Base-by-base conservation (phyloP, 768 basidiomycete genomes). In the Fomitopsis serialis region DNA sequence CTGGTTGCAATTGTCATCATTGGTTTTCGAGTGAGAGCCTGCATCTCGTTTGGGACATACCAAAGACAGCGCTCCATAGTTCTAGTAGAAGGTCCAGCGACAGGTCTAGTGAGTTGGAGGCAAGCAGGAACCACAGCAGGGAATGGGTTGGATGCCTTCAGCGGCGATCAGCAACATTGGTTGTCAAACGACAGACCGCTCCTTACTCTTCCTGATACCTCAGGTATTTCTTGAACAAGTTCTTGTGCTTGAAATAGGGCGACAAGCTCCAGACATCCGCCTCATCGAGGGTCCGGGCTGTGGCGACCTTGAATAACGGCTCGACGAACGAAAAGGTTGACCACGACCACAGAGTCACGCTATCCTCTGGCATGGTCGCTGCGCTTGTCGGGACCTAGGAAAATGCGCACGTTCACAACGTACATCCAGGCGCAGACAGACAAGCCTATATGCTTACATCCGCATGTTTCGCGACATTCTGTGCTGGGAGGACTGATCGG, bases 71-170 rank as follows among this genome's bases (percentile, higher is more conserved):
- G 55, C 75, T 77, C 81, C 82, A 87, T 54, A 84, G 60, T 59
- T 85, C 80, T 23, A 87, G 66, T 2, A 68, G 52, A 11, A 86
- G 54, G 56, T 84, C 81, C 1, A 88, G 66, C 34, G 84, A 81
- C 29, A 88, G 68, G 63, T 88, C 85, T 25, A 87, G 70, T 1
- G 85, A 87, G 63, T 85, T 88, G 6, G 84, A 85, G 3, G 70
- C 76, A 12, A 88, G 58, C 17, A 88, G 72, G 60, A 87, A 87
- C 21, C 79, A 73, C 24, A 87, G 68, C 24, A 87, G 70, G 4
- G 82, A 80, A 61, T 81, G 79, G 1, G 66, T 71, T 0, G 81
- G 80, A 64, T 82, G 62, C 34, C 80, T 84, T 54, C 49, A 45
- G 21, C 35, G 42, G 40, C 21, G 44, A 48, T 53, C 36, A 45